A percentile compares a stretch with the other conserved stretches of the same genome.
These are phyloP conservation scores for Barnettozyma siamensis DNA, from an alignment of 805 yeast species.

Conservation along the genomic window DNA sequence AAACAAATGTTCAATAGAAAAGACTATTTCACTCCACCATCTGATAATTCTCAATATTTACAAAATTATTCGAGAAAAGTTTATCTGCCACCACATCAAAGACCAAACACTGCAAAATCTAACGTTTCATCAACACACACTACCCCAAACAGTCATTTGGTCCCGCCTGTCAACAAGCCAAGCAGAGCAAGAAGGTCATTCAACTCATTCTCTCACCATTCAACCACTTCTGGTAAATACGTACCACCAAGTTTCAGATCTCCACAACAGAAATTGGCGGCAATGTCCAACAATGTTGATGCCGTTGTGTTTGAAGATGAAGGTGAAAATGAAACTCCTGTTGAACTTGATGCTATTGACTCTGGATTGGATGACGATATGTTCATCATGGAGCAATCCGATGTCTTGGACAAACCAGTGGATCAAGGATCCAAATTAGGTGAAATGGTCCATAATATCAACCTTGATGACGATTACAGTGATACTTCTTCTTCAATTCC, in stretches of 20 bases:
- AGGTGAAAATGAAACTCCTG: slow-evolving; percentile 14
- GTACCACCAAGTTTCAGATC: slow-evolving; percentile 69
- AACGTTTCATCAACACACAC: slow-evolving; percentile 15
- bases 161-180: slow-evolving; percentile 6
- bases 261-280: slow-evolving; percentile 25
- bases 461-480: slow-evolving; percentile 18
- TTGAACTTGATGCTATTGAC: slow-evolving; percentile 1
- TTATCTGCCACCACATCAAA: slow-evolving; percentile 24
- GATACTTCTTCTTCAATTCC: slow-evolving; percentile 18
- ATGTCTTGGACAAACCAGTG: slow-evolving; percentile 11
- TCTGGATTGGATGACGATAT: slow-evolving; percentile 28
- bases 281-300: slow-evolving; percentile 12
- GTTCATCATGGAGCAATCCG: slow-evolving; percentile 34
- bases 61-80: slow-evolving; percentile 45
- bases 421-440: slow-evolving; percentile 4
- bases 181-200: slow-evolving; percentile 20
- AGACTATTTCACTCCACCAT: slow-evolving; percentile 75
- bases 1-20: slow-evolving; percentile 47
- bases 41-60: slow-evolving; percentile 66
- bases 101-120: slow-evolving; percentile 21
- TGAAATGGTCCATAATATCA: slow-evolving; percentile 6
- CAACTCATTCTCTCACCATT: slow-evolving; percentile 19
- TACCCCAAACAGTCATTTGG: slow-evolving; percentile 13
- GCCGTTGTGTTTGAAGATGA: slow-evolving; percentile 18
- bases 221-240: slow-evolving; percentile 47